Conservation (phyloP, 257 asterid species). For the Gentiana macrophylla region DNA sequence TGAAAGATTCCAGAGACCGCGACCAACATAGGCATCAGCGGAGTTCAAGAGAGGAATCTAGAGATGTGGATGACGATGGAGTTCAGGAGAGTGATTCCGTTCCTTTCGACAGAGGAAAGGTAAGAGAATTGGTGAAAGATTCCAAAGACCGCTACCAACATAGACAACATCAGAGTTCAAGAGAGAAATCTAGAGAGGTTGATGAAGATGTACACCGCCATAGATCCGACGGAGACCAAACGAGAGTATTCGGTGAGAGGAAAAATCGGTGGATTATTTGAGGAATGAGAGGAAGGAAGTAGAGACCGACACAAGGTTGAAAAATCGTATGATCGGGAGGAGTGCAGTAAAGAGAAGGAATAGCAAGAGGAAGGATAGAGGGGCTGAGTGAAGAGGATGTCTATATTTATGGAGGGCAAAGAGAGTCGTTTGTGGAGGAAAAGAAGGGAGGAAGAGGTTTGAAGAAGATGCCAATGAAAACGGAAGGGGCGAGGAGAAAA, state of each 20-base stretch:
- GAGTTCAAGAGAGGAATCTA: conserved; percentile 23
- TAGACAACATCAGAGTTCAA: conserved; percentile 12
- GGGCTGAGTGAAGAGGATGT: conserved; percentile 50
- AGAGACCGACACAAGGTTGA: conserved; percentile 29
- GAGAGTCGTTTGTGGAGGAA: conserved; percentile 50
- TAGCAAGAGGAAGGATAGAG: conserved; percentile 60
- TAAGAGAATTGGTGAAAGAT: conserved; percentile 27
- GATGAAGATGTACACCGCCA: conserved; percentile 17
- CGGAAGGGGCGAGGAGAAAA: conserved; percentile 1
- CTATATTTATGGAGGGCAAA: conserved; percentile 24
- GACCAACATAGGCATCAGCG: conserved; percentile 15
- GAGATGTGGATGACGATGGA: conserved; percentile 31
- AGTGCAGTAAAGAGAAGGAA: conserved; percentile 45
- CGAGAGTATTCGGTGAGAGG: conserved; percentile 23
- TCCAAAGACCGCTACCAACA: conserved; percentile 7
- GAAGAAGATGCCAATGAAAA: conserved; percentile 28
- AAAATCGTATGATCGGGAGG: conserved; percentile 40
- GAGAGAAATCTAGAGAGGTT: conserved; percentile 32
- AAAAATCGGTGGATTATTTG: conserved; percentile 16
- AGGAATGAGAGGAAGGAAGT: conserved; percentile 50
- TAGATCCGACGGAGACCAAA: conserved; percentile 26
- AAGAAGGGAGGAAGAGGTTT: conserved; percentile 27
- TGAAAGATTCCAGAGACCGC: conserved; percentile 7
- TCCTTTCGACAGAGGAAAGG: background rate
- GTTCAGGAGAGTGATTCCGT: too few species aligned